These are phyloP conservation scores for Gracilaria domingensis DNA, from an alignment of 23 red algal species.

Conservation along the genomic window DNA sequence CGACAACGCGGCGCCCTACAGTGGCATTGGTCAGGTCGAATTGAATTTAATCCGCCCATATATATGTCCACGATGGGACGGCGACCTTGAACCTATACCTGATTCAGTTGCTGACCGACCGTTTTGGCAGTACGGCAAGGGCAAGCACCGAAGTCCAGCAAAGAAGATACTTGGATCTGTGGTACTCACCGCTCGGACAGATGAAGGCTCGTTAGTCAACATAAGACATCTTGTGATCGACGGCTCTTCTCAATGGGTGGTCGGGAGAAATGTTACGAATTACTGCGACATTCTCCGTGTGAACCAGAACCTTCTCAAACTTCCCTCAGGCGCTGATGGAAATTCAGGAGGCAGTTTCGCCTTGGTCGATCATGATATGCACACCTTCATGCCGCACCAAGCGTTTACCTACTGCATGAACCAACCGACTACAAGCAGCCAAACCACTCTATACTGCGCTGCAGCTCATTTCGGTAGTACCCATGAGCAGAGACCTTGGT, in stretches of 20 bases:
- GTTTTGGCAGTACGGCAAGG: constrained; percentile 54
- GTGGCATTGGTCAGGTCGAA: constrained; percentile 36
- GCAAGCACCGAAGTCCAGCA: constrained; percentile 28
- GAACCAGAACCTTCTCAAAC: background rate
- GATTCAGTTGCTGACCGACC: constrained; percentile 31
- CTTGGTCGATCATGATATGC: background rate
- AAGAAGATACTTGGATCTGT: constrained; percentile 28
- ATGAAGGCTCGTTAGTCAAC: background rate
- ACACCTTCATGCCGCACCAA: background rate
- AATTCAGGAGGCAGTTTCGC: background rate
- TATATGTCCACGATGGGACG: constrained; percentile 35
- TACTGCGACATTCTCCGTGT: background rate
- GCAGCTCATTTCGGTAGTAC: background rate
- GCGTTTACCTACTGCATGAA: background rate
- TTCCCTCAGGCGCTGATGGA: background rate
- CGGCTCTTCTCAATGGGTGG: background rate
- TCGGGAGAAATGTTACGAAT: background rate
- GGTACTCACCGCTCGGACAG: background rate
- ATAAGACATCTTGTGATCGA: constrained; percentile 5
- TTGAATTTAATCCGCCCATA: background rate
- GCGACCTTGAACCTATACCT: constrained; percentile 17
- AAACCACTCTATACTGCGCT: background rate
- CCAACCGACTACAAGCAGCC: background rate
- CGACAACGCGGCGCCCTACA: constrained; percentile 50
- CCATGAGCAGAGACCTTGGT: background rate